A percentile compares a stretch with the other conserved stretches of the same genome.
Conservation (phyloP, 2,329 filamentous ascomycete species). For the Beauveria caledonica region DNA sequence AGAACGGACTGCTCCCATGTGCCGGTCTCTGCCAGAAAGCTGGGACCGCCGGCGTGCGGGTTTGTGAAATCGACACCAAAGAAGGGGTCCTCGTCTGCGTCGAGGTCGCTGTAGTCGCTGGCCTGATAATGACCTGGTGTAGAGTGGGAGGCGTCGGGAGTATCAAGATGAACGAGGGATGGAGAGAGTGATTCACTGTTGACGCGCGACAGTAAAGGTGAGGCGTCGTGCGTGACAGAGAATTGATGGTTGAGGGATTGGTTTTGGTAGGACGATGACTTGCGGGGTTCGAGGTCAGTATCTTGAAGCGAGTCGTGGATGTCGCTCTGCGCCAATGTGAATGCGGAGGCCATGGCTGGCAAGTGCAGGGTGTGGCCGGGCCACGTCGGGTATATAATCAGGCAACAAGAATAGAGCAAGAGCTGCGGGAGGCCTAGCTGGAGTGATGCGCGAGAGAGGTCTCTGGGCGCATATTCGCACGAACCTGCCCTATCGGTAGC, state of each 20-base stretch:
- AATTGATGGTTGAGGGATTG: slow-evolving; percentile 7
- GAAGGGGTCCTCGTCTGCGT: slow-evolving; percentile 37
- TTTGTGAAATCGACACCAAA: slow-evolving; percentile 41
- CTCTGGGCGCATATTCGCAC: slow-evolving; percentile 7
- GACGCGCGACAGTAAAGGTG: slow-evolving; percentile 35
- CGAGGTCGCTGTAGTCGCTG: slow-evolving; percentile 40
- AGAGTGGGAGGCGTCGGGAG: slow-evolving; percentile 42
- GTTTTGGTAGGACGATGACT: slow-evolving; percentile 17
- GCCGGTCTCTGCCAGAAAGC: slow-evolving; percentile 32
- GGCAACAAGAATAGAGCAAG: slow-evolving; percentile 13
- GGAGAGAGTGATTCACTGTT: slow-evolving; percentile 24
- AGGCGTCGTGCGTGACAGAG: slow-evolving; percentile 29
- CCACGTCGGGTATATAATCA: slow-evolving; percentile 27
- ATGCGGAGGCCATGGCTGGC: slow-evolving; percentile 36
- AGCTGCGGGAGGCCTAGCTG: background rate
- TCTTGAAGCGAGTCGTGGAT: slow-evolving; percentile 28
- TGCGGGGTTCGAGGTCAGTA: slow-evolving; percentile 25
- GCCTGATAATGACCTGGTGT: slow-evolving; percentile 40
- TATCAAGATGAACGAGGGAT: slow-evolving; percentile 28
- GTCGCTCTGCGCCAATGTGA: slow-evolving; percentile 32
- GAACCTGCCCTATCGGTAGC: background rate
- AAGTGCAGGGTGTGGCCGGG: slow-evolving; percentile 17
- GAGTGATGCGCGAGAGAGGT: background rate
- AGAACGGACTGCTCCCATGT: slow-evolving; percentile 17
- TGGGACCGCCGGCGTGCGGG: slow-evolving; percentile 32